These are phyloP conservation scores for Debaryomycetaceae sp. DNA, from an alignment of 1,139 yeast species.

Conservation along the genomic window DNA sequence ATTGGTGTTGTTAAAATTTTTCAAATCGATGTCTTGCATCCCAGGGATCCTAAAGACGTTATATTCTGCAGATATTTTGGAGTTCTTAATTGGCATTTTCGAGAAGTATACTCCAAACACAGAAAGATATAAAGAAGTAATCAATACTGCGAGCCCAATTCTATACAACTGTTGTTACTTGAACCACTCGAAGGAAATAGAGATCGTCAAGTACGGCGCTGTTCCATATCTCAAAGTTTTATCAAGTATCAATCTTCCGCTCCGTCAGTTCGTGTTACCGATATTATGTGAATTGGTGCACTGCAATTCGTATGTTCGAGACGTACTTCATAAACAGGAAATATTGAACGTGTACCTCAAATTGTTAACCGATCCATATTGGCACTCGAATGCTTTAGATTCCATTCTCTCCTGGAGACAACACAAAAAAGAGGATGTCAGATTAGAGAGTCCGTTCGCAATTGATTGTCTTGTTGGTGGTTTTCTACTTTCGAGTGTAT, in stretches of 20 bases:
- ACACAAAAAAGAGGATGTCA: constrained; percentile 22
- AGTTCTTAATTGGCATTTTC: constrained; percentile 32
- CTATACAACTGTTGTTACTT: constrained; percentile 58
- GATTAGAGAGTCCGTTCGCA: constrained; percentile 26
- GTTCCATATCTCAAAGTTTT: constrained; percentile 49
- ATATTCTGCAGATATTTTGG: constrained; percentile 40
- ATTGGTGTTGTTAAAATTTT: constrained; percentile 36
- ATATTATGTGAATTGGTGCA: constrained; percentile 61
- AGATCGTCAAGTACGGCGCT: constrained; percentile 51
- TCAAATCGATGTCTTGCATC: constrained; percentile 41
- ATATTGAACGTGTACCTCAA: constrained; percentile 47
- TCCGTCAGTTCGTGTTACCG: constrained; percentile 61
- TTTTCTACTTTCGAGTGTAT: constrained; percentile 35
- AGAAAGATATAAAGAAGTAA: constrained; percentile 35
- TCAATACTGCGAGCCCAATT: constrained; percentile 42
- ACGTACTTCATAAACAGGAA: constrained; percentile 32
- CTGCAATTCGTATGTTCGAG: constrained; percentile 40
- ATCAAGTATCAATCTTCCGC: constrained; percentile 44
- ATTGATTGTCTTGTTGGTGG: constrained; percentile 35
- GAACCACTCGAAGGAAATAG: constrained; percentile 49
- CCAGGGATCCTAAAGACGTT: constrained; percentile 32
- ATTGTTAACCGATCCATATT: constrained; percentile 56
- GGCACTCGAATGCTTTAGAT: constrained; percentile 70
- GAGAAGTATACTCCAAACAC: constrained; percentile 25
- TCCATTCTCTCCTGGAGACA: constrained; percentile 45